phyloP scores from a whole-genome alignment of 192 early-diverging fungal genomes.

The Chytriomyces sp. region DNA sequence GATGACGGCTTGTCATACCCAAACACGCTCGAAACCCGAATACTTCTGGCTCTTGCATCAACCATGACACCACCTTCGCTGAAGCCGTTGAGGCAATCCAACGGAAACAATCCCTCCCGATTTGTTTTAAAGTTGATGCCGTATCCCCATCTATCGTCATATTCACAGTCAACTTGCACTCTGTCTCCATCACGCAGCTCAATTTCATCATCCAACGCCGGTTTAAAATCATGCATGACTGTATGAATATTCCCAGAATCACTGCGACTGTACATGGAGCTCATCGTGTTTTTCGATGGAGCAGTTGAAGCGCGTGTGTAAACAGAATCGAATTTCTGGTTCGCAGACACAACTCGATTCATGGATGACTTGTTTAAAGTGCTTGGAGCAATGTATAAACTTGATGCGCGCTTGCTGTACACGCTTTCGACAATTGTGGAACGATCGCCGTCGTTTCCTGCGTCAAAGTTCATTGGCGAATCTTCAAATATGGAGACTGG shows the following conservation, averaged over 20 bases:
- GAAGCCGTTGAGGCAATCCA: conserved; percentile 4
- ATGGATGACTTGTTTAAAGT: background rate
- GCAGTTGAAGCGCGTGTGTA: background rate
- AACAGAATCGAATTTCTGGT: background rate
- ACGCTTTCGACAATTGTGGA: background rate
- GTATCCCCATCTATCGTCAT: conserved; percentile 18
- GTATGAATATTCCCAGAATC: background rate
- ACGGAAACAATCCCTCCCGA: conserved; percentile 7
- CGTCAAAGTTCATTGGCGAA: background rate
- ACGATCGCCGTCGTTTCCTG: background rate
- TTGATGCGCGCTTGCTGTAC: background rate
- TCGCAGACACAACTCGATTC: background rate
- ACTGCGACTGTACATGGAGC: background rate
- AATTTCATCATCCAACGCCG: background rate
- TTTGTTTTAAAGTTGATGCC: background rate
- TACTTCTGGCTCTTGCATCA: background rate
- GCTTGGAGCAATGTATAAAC: background rate
- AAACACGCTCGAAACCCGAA: background rate
- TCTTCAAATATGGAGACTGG: conserved; percentile 51
- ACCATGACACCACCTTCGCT: background rate
- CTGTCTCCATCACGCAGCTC: background rate
- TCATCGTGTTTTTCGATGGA: no score
- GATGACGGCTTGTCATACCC: background rate
- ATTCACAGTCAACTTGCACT: background rate
- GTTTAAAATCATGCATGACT: background rate